Evolutionary conservation across 1,284 basidiomycete genomes (phyloP).

Genomic region (Vanrija sp.): DNA sequence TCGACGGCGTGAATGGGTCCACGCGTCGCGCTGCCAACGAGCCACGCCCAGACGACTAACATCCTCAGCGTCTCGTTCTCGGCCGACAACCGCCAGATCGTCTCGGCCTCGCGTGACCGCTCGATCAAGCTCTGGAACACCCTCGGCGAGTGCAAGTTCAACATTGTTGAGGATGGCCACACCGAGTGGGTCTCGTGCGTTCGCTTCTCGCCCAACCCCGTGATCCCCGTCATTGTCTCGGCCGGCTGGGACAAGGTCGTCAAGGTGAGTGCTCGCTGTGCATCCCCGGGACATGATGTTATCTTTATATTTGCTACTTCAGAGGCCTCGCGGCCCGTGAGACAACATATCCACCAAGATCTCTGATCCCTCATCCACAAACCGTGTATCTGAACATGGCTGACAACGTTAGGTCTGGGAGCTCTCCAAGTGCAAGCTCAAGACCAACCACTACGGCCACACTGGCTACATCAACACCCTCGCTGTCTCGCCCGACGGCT

Average conservation of each 20-base stretch:
- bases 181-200: slow-evolving; percentile 98
- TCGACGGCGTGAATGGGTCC: not conserved
- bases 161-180: slow-evolving; percentile 99
- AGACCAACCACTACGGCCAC: slow-evolving; percentile 99
- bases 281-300: slow-evolving; percentile 51
- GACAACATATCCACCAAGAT: slow-evolving; percentile 71
- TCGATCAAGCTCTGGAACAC: slow-evolving; percentile 99
- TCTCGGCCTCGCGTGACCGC: slow-evolving; percentile 93
- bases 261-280: slow-evolving; percentile 66
- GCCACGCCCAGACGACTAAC: not conserved
- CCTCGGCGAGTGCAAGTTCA: slow-evolving; percentile 99
- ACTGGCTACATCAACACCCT: slow-evolving; percentile 99
- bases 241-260: slow-evolving; percentile 98
- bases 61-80: slow-evolving; percentile 74
- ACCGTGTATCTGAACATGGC: not conserved
- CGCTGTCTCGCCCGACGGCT: slow-evolving; percentile 98
- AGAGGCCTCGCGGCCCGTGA: slow-evolving; percentile 65
- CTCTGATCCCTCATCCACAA: slow-evolving; percentile 54
- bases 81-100: slow-evolving; percentile 97
- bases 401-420: slow-evolving; percentile 82
- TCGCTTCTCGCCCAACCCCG: slow-evolving; percentile 96
- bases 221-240: slow-evolving; percentile 98
- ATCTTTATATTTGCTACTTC: slow-evolving; percentile 77
- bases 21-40: not conserved
- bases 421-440: slow-evolving; percentile 98